Evolutionary conservation across 2,329 filamentous ascomycete species (phyloP).

Genomic region (Penicillium vulpinum): DNA sequence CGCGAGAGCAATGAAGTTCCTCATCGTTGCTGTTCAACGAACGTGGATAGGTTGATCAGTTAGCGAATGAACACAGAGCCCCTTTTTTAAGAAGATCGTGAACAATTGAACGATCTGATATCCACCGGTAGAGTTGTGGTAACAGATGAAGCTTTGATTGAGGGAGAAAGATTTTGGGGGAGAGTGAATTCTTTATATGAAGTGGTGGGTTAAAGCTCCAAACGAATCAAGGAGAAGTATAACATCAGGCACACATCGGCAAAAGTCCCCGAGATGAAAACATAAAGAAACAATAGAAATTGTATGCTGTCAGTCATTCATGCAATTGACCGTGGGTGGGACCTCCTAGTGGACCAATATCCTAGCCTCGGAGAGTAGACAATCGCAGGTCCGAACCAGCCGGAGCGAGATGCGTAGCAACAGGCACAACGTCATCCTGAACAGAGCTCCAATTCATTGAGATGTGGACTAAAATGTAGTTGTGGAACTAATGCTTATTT

Average conservation of each 20-base stretch:
- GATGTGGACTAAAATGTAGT: slow-evolving; percentile 20
- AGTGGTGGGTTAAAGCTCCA: slow-evolving; percentile 8
- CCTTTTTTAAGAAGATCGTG: neutral
- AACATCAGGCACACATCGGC: slow-evolving; percentile 5
- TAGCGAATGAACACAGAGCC: slow-evolving; percentile 12
- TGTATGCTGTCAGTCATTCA: neutral
- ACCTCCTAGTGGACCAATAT: slow-evolving; percentile 8
- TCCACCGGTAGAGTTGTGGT: neutral
- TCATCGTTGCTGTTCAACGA: slow-evolving; percentile 32
- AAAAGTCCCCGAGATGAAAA: slow-evolving; percentile 13
- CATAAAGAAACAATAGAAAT: slow-evolving; percentile 17
- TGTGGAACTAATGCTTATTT: slow-evolving; percentile 4
- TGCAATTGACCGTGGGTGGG: slow-evolving; percentile 10
- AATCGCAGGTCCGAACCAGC: slow-evolving; percentile 17
- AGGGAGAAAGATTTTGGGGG: neutral
- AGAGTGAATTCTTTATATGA: slow-evolving; percentile 19
- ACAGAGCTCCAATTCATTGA: slow-evolving; percentile 5
- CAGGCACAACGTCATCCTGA: slow-evolving; percentile 21
- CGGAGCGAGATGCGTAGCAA: slow-evolving; percentile 17
- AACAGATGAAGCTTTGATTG: neutral
- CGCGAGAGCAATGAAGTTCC: slow-evolving; percentile 39
- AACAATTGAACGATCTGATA: neutral
- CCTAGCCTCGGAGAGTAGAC: slow-evolving; percentile 9
- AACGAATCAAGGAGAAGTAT: neutral
- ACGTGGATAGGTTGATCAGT: neutral